Conservation (phyloP, 2,329 filamentous ascomycete species). For the Aspergillus sp. region DNA sequence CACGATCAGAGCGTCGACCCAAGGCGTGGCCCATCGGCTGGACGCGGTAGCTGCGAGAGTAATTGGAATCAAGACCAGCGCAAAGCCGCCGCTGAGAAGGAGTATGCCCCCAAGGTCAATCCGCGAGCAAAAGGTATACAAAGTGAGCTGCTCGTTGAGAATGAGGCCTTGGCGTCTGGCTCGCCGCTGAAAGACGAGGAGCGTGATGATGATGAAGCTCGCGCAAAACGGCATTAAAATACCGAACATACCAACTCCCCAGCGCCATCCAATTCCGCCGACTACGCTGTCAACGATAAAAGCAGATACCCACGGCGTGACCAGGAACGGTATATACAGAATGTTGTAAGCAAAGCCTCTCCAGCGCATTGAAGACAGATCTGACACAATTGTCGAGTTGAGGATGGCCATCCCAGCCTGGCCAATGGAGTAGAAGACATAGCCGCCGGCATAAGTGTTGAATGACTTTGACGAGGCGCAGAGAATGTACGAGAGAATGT, state of each 20-base stretch:
- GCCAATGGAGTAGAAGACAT: conserved; percentile 38
- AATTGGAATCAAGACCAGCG: conserved; percentile 50
- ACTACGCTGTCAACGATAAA: conserved; percentile 44
- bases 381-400: conserved; percentile 44
- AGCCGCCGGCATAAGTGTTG: conserved; percentile 39
- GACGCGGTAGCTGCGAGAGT: conserved; percentile 46
- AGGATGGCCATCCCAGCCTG: conserved; percentile 43
- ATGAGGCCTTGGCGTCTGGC: conserved; percentile 30
- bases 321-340: conserved; percentile 41
- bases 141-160: conserved; percentile 23
- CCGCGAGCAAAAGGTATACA: conserved; percentile 32
- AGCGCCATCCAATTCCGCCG: conserved; percentile 45
- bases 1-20: conserved; percentile 47
- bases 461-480: conserved; percentile 37
- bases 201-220: conserved; percentile 36
- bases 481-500: conserved; percentile 41
- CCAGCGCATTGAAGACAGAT: conserved; percentile 43
- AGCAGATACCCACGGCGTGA: conserved; percentile 44
- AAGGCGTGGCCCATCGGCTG: conserved; percentile 47
- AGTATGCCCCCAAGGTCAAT: conserved; percentile 45
- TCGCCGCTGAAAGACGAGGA: conserved; percentile 39
- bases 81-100: conserved; percentile 51
- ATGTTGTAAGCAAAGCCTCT: conserved; percentile 41
- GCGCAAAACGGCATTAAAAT: conserved; percentile 43
- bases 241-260: conserved; percentile 47